phyloP scores from a whole-genome alignment of 495 filamentous ascomycete genomes.

The Aspergillus leporis region DNA sequence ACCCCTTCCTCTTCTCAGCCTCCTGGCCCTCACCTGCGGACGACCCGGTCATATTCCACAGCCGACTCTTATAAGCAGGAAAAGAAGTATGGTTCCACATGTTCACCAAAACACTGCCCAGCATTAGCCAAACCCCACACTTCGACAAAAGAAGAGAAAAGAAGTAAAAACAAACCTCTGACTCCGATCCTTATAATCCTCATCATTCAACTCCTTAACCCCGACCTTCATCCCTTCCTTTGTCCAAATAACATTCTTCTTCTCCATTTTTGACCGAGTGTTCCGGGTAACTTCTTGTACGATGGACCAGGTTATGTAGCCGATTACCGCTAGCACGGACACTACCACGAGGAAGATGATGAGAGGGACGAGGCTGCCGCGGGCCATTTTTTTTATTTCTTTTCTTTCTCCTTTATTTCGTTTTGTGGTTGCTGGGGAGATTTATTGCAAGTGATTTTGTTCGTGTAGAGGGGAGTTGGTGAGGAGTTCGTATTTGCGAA shows the following conservation, averaged over 20 bases:
- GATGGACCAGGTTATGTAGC: constrained; percentile 73
- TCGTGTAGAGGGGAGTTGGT: neutral
- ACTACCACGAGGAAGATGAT: constrained; percentile 70
- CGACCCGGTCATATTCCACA: constrained; percentile 51
- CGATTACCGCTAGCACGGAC: constrained; percentile 60
- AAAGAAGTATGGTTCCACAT: constrained; percentile 71
- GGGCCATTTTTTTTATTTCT: constrained; percentile 26
- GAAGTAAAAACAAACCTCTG: constrained; percentile 57
- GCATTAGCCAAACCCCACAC: neutral
- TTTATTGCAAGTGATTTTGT: neutral
- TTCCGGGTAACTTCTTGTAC: constrained; percentile 65
- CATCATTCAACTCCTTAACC: constrained; percentile 71
- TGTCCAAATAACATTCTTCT: constrained; percentile 75
- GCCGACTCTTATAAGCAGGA: constrained; percentile 58
- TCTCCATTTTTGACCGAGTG: constrained; percentile 74
- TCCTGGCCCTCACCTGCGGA: constrained; percentile 19
- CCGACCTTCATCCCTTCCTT: constrained; percentile 84
- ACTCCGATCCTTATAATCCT: constrained; percentile 79
- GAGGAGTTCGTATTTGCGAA: no score
- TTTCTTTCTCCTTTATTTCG: neutral
- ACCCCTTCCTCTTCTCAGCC: constrained; percentile 38
- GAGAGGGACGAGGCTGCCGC: constrained; percentile 62
- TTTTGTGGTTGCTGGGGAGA: neutral
- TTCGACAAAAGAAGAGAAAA: constrained; percentile 1
- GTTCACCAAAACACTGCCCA: constrained; percentile 62